phyloP scores from a whole-genome alignment of 2,329 filamentous ascomycete species.

The Aspergillus sclerotialis region DNA sequence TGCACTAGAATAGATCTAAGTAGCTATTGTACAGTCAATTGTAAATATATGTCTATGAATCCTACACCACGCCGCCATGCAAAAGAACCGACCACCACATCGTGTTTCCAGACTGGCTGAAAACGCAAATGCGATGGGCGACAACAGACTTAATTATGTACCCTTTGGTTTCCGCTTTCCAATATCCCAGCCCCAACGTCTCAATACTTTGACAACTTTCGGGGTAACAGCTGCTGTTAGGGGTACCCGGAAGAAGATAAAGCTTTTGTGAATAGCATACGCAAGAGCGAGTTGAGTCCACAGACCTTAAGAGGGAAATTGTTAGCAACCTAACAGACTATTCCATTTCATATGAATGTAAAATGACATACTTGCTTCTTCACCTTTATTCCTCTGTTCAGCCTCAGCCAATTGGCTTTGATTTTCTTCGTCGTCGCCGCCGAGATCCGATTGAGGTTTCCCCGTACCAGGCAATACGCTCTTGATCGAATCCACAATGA shows the following conservation, averaged over 20 bases:
- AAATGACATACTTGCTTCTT: conserved; percentile 63
- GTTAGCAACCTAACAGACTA: neutral
- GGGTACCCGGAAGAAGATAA: conserved; percentile 93
- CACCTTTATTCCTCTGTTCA: conserved; percentile 52
- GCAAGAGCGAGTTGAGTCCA: conserved; percentile 87
- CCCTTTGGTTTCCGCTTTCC: conserved; percentile 59
- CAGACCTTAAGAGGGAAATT: conserved; percentile 41
- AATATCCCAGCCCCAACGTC: conserved; percentile 91
- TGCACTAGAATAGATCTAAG: conserved; percentile 18
- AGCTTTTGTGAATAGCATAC: conserved; percentile 95
- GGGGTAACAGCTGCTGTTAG: conserved; percentile 84
- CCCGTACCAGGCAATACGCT: conserved; percentile 30
- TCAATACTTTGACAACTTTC: conserved; percentile 83
- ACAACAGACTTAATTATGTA: neutral
- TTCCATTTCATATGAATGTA: neutral
- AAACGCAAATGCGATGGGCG: neutral
- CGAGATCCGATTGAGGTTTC: neutral
- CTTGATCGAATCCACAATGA: conserved; percentile 34
- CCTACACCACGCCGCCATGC: conserved; percentile 16
- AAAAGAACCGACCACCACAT: conserved; percentile 2
- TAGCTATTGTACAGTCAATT: conserved; percentile 25
- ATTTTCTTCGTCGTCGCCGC: neutral
- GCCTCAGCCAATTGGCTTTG: conserved; percentile 53
- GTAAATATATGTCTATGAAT: conserved; percentile 8
- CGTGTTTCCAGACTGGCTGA: no score